These are phyloP conservation scores for Fistulina hepatica DNA, from an alignment of 1,284 basidiomycete species.

Conservation along the genomic window DNA sequence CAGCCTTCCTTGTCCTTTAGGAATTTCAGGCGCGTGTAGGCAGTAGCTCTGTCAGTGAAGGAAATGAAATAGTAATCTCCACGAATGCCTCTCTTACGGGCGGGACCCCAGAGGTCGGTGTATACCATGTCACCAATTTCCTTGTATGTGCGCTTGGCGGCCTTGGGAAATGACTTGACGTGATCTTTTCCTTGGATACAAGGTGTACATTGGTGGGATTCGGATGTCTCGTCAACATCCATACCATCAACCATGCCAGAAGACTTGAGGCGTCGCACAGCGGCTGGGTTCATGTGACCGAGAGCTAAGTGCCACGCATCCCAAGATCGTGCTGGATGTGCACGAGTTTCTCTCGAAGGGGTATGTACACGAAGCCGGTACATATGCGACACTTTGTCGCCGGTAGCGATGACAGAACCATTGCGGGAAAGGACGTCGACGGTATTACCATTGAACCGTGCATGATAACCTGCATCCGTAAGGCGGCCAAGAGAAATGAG, in stretches of 20 bases:
- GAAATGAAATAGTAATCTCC: conserved; percentile 15
- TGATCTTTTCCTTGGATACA: conserved; percentile 9
- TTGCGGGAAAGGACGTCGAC: not conserved
- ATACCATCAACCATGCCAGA: conserved; percentile 21
- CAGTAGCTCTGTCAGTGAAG: conserved; percentile 15
- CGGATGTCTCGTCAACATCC: conserved; percentile 15
- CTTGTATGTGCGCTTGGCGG: conserved; percentile 4
- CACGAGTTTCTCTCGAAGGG: conserved; percentile 7
- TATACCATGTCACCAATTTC: conserved; percentile 18
- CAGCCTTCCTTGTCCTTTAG: conserved; percentile 11
- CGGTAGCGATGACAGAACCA: conserved; percentile 5
- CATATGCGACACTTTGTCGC: conserved; percentile 6
- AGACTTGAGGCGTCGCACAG: conserved; percentile 16
- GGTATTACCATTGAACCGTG: conserved; percentile 3
- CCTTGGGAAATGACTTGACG: conserved; percentile 7
- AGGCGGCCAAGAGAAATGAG: conserved; percentile 5
- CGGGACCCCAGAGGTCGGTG: conserved; percentile 18
- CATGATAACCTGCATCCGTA: conserved; percentile 9
- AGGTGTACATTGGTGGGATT: conserved; percentile 3
- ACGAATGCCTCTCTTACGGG: conserved; percentile 7
- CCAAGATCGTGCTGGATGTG: conserved; percentile 14
- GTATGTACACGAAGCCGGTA: conserved; percentile 4
- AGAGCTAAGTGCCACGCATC: conserved; percentile 25
- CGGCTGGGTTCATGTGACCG: conserved; percentile 22
- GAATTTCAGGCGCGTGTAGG: conserved; percentile 8